Percentiles rank a stretch among this genome's conserved stretches.
phyloP scores from a whole-genome alignment of 805 yeast species.

The Candida jianshihensis region DNA sequence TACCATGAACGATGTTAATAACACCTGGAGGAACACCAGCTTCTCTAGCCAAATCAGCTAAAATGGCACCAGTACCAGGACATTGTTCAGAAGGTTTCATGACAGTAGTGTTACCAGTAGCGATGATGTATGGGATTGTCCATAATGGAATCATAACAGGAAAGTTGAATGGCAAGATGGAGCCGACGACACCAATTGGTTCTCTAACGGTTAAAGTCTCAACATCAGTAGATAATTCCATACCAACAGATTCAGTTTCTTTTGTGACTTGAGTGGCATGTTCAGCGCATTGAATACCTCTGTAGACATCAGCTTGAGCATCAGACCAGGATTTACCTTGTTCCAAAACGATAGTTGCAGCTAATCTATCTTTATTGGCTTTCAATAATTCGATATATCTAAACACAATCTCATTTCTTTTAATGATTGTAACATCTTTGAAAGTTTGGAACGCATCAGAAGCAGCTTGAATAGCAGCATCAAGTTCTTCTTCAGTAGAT shows the following conservation, averaged over 20 bases:
- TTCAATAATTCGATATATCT: slow-evolving; percentile 59
- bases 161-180: slow-evolving; percentile 77
- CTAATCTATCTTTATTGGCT: slow-evolving; percentile 60
- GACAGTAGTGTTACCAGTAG: slow-evolving; percentile 71
- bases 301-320: slow-evolving; percentile 67
- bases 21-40: slow-evolving; percentile 77
- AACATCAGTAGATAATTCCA: slow-evolving; percentile 68
- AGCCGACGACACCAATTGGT: slow-evolving; percentile 71
- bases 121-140: slow-evolving; percentile 49
- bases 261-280: slow-evolving; percentile 61
- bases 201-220: slow-evolving; percentile 67
- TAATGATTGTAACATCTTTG: slow-evolving; percentile 40
- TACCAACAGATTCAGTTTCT: slow-evolving; percentile 54
- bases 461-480: slow-evolving; percentile 59
- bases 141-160: slow-evolving; percentile 74
- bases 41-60: slow-evolving; percentile 63
- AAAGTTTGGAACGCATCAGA: slow-evolving; percentile 53
- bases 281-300: slow-evolving; percentile 79
- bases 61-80: slow-evolving; percentile 74
- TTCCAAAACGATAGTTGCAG: slow-evolving; percentile 56
- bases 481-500: slow-evolving; percentile 57
- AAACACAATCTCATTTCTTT: slow-evolving; percentile 61
- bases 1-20: slow-evolving; percentile 66
- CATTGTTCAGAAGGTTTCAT: slow-evolving; percentile 69
- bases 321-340: slow-evolving; percentile 75